Base-by-base conservation (phyloP, 768 basidiomycete species). In the Tricholoma matsutake region DNA sequence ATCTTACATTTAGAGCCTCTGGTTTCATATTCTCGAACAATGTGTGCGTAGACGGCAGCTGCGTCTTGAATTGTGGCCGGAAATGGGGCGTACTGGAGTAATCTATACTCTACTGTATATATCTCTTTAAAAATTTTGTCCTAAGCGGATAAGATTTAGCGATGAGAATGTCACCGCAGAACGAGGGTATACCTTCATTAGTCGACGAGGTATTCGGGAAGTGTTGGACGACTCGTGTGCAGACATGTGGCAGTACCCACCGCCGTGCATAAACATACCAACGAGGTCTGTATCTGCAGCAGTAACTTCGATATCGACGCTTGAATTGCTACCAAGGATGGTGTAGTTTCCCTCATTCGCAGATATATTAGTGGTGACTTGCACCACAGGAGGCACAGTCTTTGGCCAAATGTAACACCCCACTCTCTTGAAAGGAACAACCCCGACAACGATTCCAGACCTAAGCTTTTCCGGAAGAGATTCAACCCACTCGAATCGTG, bases 221-320 rank as follows among this genome's bases (percentile, higher is more conserved):
- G 83, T 81, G 20, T 76, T 65, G 35, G 79, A 72, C 7, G 67
- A 71, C 66, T 84, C 83, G 57, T 83, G 82, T 0, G 81, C 83
- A 22, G 82, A 83, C 81, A 83, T 83, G 62, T 84, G 83, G 63
- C 80, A 83, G 60, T 83, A 84, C 13, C 81, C 83, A 18, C 83
- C 82, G 20, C 83, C 83, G 55, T 84, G 83, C 68, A 83, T 73
- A 69, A 80, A 84, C 14, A 83, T 73, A 2, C 81, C 81, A 35
- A 83, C 73, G 34, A 81, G 47, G 5, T 76, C 74, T 2, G 67
- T 66, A 20, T 73, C 67, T 5, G 66, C 70, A 6, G 65, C 67
- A 16, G 62, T 65, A 7, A 60, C 59, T 58, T 69, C 69, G 28
- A 76, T 62, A 58, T 76, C 69, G 14, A 67, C 11, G 29, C 39